Evolutionary conservation across 495 filamentous ascomycete species (phyloP), one percentile per base, ranked within the genome.

Genomic region (Penicillium atrosanguineum): DNA sequence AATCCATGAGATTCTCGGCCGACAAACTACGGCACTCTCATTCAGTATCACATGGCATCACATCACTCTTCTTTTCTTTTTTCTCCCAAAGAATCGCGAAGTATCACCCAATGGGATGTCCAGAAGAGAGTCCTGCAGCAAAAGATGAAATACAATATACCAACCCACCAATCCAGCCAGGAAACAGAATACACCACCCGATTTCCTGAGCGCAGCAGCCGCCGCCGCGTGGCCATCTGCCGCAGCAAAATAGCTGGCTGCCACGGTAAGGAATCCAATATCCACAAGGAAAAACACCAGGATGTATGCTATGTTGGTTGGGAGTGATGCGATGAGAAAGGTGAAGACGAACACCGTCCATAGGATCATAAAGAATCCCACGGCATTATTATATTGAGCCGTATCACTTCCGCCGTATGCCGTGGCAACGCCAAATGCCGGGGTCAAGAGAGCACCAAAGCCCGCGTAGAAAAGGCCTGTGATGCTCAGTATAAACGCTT

Each of bases 291-390:
- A 64, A 56, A 80, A 80, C 5, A 78, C 73, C 9, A 64, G 56
- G 29, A 78, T 74, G 47, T 79, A 79, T 1, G 77, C 74, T 4
- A 79, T 29, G 41, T 80, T 79, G 31, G 67, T 75, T 4, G 77
- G 70, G 7, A 78, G 53, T 4, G 74, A 77, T 3, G 69, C 75
- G 9, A 79, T 60, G 6, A 78, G 59, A 53, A 79, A 78, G 16
- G 74, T 74, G 19, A 76, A 60, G 18, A 76, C 75, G 48, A 76
- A 76, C 0, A 77, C 71, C 5, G 75, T 72, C 76, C 76, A 79
- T 44, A 78, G 55, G 43, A 64, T 62, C 62, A 79, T 75, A 55
- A 77, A 77, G 59, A 72, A 74, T 5, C 69, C 70, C 6, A 77
- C 59, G 4, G 73, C 71, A 48, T 79, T 79, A 60, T 73, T 73